Conservation (phyloP, 371 early-diverging fungal genomes). For the Chytridium lagenaria region DNA sequence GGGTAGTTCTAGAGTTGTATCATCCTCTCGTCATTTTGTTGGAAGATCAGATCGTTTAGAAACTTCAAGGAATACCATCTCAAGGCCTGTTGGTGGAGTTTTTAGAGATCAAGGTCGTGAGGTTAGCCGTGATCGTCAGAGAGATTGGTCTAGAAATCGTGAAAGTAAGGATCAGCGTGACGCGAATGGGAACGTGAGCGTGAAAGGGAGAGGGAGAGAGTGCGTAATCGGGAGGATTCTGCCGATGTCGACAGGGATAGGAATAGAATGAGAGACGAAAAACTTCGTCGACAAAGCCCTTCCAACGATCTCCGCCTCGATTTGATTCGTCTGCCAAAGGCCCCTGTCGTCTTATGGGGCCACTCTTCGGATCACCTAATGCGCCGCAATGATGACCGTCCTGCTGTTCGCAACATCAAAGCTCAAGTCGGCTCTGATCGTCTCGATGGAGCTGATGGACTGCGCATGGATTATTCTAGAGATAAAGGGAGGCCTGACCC, state of each 20-base stretch:
- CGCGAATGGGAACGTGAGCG: constrained; percentile 9
- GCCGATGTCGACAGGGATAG: constrained; percentile 15
- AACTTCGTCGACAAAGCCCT: neutral
- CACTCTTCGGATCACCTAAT: too few species aligned
- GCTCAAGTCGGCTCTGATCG: too few species aligned
- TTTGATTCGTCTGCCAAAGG: neutral
- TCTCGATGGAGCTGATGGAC: too few species aligned
- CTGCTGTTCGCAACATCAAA: too few species aligned
- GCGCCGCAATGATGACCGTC: too few species aligned
- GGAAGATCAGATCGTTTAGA: neutral
- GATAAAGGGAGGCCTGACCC: too few species aligned
- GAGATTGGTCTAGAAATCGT: neutral
- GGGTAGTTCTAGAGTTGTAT: neutral
- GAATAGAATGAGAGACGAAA: neutral
- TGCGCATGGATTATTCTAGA: too few species aligned
- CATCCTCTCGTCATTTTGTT: neutral
- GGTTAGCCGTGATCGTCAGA: neutral
- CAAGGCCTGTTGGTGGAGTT: too few species aligned
- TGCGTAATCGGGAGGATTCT: constrained; percentile 8
- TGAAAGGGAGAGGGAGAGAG: constrained; percentile 4
- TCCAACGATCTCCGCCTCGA: neutral
- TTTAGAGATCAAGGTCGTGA: neutral
- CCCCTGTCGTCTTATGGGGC: too few species aligned
- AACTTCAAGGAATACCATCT: neutral
- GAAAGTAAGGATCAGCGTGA: neutral